phyloP scores from a whole-genome alignment of 2,329 filamentous ascomycete genomes.

The Penicillium corylophilum region DNA sequence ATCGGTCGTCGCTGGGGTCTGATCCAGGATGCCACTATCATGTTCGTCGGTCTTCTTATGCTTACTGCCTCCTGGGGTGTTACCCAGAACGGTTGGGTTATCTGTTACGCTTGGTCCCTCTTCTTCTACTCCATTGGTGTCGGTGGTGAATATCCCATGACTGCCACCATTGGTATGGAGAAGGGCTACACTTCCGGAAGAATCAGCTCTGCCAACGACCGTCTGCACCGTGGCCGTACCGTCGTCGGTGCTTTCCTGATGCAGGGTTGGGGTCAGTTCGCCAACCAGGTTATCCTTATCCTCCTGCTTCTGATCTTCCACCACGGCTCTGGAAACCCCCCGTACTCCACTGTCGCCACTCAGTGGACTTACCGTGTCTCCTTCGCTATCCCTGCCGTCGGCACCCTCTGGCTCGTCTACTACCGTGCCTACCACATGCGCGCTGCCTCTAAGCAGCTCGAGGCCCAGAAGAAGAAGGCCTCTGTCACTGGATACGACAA shows the following conservation, averaged over 20 bases:
- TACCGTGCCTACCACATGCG: constrained; percentile 95
- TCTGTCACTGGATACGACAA: constrained; percentile 90
- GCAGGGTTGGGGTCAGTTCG: constrained; percentile 96
- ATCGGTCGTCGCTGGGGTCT: constrained; percentile 90
- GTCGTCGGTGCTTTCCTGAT: constrained; percentile 95
- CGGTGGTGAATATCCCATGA: constrained; percentile 88
- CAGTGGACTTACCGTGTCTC: constrained; percentile 92
- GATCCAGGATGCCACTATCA: constrained; percentile 90
- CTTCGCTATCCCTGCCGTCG: constrained; percentile 84
- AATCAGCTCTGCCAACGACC: constrained; percentile 85
- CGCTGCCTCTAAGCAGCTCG: constrained; percentile 77
- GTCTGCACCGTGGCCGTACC: constrained; percentile 90
- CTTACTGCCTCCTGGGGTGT: constrained; percentile 86
- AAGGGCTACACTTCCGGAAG: constrained; percentile 78
- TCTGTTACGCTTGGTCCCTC: constrained; percentile 90
- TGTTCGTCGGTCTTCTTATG: constrained; percentile 90
- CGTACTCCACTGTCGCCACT: constrained; percentile 70
- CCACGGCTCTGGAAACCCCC: constrained; percentile 68
- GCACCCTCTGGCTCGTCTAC: constrained; percentile 91
- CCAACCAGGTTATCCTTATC: constrained; percentile 89
- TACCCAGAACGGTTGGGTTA: constrained; percentile 87
- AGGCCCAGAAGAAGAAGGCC: constrained; percentile 78
- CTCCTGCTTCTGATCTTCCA: constrained; percentile 84
- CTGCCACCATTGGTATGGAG: constrained; percentile 90
- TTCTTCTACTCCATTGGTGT: constrained; percentile 78